Evolutionary conservation across 257 asterid species (phyloP), one percentile per base, ranked within the genome.

Genomic region (Plantago major): DNA sequence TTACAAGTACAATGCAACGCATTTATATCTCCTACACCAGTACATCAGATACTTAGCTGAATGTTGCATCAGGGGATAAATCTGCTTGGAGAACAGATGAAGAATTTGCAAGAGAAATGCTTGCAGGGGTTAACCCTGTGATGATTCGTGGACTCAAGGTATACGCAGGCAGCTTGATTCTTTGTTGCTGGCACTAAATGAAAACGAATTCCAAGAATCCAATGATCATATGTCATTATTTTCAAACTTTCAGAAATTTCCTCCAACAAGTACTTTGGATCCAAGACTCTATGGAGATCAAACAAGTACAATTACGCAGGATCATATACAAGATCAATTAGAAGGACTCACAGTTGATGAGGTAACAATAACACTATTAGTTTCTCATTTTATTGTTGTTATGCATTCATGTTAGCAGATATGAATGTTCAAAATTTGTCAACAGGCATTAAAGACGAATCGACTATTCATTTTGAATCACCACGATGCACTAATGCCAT

Each of bases 81-180:
- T 62, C 77, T 54, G 89, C 95, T 0, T 86, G 95, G 95, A 78
- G 82, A 30, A 81, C 82, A 1, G 91, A 86, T 70, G 95, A 83
- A 64, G 95, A 86, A 61, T 83, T 86, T 62, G 78, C 83, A 2
- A 66, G 84, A 52, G 95, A 86, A 65, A 86, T 83, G 91, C 40
- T 86, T 17, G 91, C 89, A 3, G 95, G 91, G 69, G 52, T 79
- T 53, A 83, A 86, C 73, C 95, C 95, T 1, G 70, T 79, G 10
- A 55, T 75, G 14, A 81, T 86, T 53, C 62, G 71, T 9, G 79
- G 79, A 48, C 77, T 86, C 42, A 67, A 67, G 76, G 94, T 85
- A 66, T 1, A 2, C 3, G 3, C 2, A 16, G 19, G 2, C 22
- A 14, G 3, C 19, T 16, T 49, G 6, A 15, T 26, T 12, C n/a